Conservation (phyloP, 2,329 filamentous ascomycete species). For the Helminthosporium solani region DNA sequence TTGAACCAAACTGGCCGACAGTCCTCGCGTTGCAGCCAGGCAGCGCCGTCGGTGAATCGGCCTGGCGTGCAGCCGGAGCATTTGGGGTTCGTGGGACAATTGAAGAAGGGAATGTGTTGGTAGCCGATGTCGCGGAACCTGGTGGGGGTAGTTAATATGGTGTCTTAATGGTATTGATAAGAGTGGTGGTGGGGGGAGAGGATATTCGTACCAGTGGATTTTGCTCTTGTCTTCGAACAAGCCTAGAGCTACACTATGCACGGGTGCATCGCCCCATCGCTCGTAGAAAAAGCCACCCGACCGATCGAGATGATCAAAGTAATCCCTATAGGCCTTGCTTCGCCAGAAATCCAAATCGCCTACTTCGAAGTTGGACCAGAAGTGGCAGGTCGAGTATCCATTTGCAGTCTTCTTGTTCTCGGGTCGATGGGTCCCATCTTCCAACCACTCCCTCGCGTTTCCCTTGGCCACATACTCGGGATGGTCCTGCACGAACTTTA, state of each 20-base stretch:
- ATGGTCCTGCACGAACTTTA: conserved; percentile 84
- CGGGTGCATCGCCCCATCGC: conserved; percentile 95
- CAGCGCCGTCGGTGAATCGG: conserved; percentile 83
- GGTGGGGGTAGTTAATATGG: conserved; percentile 1
- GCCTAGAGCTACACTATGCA: conserved; percentile 90
- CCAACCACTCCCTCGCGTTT: conserved; percentile 85
- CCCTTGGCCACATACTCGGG: conserved; percentile 78
- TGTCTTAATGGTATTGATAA: neutral
- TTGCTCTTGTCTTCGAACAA: conserved; percentile 88
- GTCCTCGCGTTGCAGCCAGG: conserved; percentile 84
- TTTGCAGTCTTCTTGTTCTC: conserved; percentile 78
- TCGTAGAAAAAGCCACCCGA: conserved; percentile 99
- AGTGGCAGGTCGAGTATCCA: conserved; percentile 97
- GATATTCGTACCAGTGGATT: conserved; percentile 92
- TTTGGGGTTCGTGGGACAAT: conserved; percentile 95
- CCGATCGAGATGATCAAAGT: conserved; percentile 91
- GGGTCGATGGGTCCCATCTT: conserved; percentile 73
- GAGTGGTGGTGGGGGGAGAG: too few species aligned
- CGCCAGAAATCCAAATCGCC: conserved; percentile 92
- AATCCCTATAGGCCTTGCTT: conserved; percentile 86
- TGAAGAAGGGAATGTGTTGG: conserved; percentile 97
- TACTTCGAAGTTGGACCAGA: conserved; percentile 99
- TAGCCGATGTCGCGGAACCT: conserved; percentile 99
- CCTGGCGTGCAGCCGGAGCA: conserved; percentile 86
- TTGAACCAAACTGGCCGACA: conserved; percentile 98